These are phyloP conservation scores for Nevesoporus exiguus DNA, from an alignment of 768 basidiomycete genomes.

Conservation along the genomic window DNA sequence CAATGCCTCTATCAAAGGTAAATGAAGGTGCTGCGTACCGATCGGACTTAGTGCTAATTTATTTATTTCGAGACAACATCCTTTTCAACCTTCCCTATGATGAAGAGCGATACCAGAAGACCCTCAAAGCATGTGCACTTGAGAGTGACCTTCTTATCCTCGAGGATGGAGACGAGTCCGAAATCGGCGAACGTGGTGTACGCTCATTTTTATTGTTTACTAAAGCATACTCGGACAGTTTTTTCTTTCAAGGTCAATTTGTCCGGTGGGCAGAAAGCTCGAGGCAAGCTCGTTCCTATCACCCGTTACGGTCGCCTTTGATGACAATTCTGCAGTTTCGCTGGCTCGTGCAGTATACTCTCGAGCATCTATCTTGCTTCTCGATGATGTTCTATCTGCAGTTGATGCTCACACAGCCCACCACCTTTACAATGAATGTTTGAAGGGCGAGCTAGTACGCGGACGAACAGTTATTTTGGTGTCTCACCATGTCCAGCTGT, in stretches of 20 bases:
- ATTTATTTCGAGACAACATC: conserved; percentile 53
- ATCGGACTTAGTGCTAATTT: conserved; percentile 38
- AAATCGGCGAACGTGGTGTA: conserved; percentile 85
- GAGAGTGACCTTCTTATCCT: conserved; percentile 74
- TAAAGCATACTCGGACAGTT: background rate
- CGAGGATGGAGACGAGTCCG: conserved; percentile 84
- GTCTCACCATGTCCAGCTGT: conserved; percentile 92
- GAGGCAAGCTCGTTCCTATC: conserved; percentile 40
- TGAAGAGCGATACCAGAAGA: conserved; percentile 69
- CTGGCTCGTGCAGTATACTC: conserved; percentile 88
- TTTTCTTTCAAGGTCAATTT: conserved; percentile 25
- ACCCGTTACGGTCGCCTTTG: background rate
- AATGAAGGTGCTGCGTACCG: background rate
- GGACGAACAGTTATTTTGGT: conserved; percentile 84
- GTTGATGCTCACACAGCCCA: conserved; percentile 87
- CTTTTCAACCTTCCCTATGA: conserved; percentile 76
- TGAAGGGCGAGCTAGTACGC: conserved; percentile 74
- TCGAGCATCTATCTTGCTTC: conserved; percentile 71
- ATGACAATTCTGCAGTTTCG: conserved; percentile 44
- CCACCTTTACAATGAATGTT: conserved; percentile 75
- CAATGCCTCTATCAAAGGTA: conserved; percentile 53
- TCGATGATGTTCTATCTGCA: conserved; percentile 75
- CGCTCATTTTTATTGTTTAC: background rate
- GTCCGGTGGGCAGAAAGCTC: conserved; percentile 63
- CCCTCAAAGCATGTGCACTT: conserved; percentile 74